phyloP scores from a whole-genome alignment of 2,329 filamentous ascomycete species.

The Trichoderma pleuroti region DNA sequence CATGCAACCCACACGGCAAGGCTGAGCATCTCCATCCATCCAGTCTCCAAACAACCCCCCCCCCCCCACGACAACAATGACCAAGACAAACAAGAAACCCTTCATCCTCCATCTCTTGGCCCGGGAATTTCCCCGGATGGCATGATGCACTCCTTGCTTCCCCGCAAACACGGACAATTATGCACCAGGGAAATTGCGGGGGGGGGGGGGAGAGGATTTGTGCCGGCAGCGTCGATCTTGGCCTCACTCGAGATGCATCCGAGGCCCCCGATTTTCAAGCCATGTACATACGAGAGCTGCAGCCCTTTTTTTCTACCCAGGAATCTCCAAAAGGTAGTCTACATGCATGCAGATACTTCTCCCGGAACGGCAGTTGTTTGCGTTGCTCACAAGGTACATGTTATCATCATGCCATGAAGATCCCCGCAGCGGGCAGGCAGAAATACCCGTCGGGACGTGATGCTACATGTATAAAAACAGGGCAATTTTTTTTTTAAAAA shows the following conservation, averaged over 20 bases:
- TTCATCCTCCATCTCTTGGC: background rate
- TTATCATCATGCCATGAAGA: background rate
- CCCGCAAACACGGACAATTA: background rate
- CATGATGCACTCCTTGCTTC: background rate
- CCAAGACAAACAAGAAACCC: background rate
- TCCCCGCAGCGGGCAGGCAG: background rate
- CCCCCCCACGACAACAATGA: too few relatives aligned
- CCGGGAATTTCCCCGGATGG: constrained; percentile 5
- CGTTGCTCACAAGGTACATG: background rate
- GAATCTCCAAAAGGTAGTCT: background rate
- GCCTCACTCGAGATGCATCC: background rate
- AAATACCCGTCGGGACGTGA: constrained; percentile 9
- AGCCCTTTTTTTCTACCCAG: background rate
- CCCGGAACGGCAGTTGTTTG: background rate
- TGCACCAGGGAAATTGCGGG: background rate
- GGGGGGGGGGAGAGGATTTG: background rate
- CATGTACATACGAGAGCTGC: background rate
- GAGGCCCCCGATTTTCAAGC: background rate
- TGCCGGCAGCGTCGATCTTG: background rate
- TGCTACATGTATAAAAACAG: background rate
- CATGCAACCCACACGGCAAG: background rate
- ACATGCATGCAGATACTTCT: background rate
- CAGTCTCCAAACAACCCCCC: background rate
- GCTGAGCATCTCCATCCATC: background rate
- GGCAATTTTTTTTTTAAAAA: background rate